Evolutionary conservation across 1,284 basidiomycete species (phyloP).

Genomic region (Fistulinella cinereoalba): DNA sequence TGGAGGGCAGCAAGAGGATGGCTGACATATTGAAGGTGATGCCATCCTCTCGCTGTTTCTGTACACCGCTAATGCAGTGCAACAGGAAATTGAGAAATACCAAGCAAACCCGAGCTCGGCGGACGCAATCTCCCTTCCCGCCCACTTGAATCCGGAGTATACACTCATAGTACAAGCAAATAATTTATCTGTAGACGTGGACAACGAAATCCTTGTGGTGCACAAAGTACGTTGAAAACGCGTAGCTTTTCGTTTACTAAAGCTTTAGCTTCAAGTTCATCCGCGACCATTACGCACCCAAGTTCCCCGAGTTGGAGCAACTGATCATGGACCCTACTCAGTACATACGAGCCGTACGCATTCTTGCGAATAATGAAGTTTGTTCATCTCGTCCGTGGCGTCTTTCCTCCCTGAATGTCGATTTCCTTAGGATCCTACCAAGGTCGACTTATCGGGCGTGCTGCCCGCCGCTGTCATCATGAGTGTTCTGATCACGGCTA

Average conservation of each 20-base stretch:
- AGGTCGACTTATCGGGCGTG: constrained; percentile 75
- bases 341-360: constrained; percentile 90
- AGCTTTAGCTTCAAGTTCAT: constrained; percentile 69
- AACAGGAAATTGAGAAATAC: constrained; percentile 88
- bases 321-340: constrained; percentile 89
- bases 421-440: constrained; percentile 68
- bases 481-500: constrained; percentile 95
- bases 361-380: constrained; percentile 82
- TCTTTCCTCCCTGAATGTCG: neutral
- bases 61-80: neutral
- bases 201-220: constrained; percentile 96
- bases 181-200: constrained; percentile 96
- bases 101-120: constrained; percentile 72
- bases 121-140: constrained; percentile 74
- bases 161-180: constrained; percentile 95
- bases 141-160: constrained; percentile 95
- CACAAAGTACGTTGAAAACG: constrained; percentile 72
- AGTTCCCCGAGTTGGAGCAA: constrained; percentile 97
- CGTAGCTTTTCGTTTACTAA: constrained; percentile 25
- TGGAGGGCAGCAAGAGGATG: constrained; percentile 86
- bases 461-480: constrained; percentile 92
- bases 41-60: constrained; percentile 2
- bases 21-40: constrained; percentile 77
- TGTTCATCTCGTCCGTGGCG: constrained; percentile 11
- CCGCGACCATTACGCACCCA: constrained; percentile 93